A percentile compares a stretch with the other conserved stretches of the same genome.
phyloP scores from a whole-genome alignment of 176 grass and related monocot species.

The Canna indica region DNA sequence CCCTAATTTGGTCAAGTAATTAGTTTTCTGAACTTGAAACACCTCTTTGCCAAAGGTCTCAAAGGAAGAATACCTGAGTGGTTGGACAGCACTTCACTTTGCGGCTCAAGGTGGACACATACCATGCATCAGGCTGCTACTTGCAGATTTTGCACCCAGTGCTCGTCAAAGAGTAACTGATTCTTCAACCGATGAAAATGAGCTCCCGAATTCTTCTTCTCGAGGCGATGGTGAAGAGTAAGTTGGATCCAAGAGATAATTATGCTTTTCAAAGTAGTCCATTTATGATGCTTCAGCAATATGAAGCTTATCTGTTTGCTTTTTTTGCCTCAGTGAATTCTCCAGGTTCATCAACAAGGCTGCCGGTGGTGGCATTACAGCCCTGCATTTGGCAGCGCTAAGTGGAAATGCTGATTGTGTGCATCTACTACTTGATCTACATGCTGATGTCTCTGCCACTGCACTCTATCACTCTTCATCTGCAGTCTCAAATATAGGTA shows the following conservation, averaged over 20 bases:
- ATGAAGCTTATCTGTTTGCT: slow-evolving; percentile 5
- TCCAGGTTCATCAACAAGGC: slow-evolving; percentile 40
- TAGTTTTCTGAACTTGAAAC: not conserved
- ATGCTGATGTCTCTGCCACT: slow-evolving; percentile 30
- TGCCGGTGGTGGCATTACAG: slow-evolving; percentile 50
- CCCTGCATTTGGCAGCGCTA: slow-evolving; percentile 77
- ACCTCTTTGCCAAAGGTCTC: slow-evolving; percentile 28
- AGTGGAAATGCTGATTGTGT: slow-evolving; percentile 60
- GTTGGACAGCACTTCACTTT: slow-evolving; percentile 61
- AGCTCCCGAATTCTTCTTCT: not conserved
- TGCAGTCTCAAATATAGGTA: slow-evolving; percentile 51
- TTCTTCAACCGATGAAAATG: slow-evolving; percentile 1
- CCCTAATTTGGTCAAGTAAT: not conserved
- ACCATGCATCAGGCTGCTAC: slow-evolving; percentile 54
- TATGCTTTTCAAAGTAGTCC: not conserved
- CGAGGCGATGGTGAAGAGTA: not conserved
- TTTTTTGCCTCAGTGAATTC: not conserved
- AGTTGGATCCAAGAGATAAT: not conserved
- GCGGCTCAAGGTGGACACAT: slow-evolving; percentile 62
- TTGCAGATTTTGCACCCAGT: slow-evolving; percentile 17
- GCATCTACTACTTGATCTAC: slow-evolving; percentile 73
- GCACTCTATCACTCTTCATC: slow-evolving; percentile 35
- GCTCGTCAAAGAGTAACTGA: not conserved
- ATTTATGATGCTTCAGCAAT: not conserved
- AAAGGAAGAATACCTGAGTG: slow-evolving; percentile 36